A percentile compares a stretch with the other conserved stretches of the same genome.
These are phyloP conservation scores for Neurospora sp. DNA, from an alignment of 495 filamentous ascomycete genomes.

Conservation along the genomic window DNA sequence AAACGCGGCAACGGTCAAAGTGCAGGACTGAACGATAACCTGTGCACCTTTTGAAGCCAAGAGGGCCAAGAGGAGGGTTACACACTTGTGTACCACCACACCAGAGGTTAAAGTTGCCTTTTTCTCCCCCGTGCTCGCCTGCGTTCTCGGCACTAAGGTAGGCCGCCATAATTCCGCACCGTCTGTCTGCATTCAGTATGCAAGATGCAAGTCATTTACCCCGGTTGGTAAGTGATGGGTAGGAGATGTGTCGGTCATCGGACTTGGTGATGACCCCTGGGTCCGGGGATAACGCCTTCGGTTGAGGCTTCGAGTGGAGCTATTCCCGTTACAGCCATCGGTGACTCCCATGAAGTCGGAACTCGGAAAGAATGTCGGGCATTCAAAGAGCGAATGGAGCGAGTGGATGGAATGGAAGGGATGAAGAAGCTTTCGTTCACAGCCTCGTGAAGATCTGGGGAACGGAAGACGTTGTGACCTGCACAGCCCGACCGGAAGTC, in stretches of 20 bases:
- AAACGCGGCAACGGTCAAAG: background rate
- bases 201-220: background rate
- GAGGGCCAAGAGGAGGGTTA: background rate
- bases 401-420: background rate
- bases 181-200: background rate
- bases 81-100: background rate
- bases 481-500: background rate
- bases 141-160: background rate
- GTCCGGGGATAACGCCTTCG: background rate
- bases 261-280: background rate
- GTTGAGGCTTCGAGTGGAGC: background rate
- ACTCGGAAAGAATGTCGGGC: too few relatives aligned
- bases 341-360: background rate
- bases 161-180: too few relatives aligned
- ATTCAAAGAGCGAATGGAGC: background rate
- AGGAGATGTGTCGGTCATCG: background rate
- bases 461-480: background rate
- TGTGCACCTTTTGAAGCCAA: background rate
- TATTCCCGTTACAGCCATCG: background rate
- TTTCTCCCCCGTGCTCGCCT: background rate
- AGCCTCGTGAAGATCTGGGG: background rate
- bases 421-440: background rate
- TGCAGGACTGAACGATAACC: background rate
- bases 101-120: background rate
- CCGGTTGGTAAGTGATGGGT: background rate